Percentiles rank a stretch among this genome's conserved stretches.
Evolutionary conservation across 2,329 filamentous ascomycete species (phyloP).

Genomic region (Botryotinia calthae): DNA sequence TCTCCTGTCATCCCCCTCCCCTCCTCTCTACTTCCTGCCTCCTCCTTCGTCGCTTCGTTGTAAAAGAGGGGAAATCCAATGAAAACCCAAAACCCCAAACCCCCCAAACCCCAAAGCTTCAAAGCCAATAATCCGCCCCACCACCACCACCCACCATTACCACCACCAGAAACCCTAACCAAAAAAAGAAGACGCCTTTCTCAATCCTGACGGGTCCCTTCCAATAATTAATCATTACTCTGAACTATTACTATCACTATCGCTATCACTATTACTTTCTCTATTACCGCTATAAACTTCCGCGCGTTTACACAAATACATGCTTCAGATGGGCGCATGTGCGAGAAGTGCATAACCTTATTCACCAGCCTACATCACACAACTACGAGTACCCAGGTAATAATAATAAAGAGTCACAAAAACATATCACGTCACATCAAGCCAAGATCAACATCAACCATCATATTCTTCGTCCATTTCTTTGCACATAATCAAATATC

Average conservation of each 20-base stretch:
- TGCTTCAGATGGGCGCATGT: background rate
- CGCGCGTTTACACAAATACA: background rate
- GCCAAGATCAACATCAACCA: background rate
- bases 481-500: background rate
- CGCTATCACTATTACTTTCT: background rate
- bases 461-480: background rate
- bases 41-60: background rate
- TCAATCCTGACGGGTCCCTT: background rate
- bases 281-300: background rate
- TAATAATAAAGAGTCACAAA: background rate
- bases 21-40: background rate
- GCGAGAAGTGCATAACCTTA: background rate
- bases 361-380: background rate
- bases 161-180: background rate
- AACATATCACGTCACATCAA: conserved; percentile 4
- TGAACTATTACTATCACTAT: no score
- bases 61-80: background rate
- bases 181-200: background rate
- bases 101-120: background rate
- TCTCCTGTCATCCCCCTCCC: background rate
- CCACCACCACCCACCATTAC: background rate
- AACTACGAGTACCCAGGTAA: background rate
- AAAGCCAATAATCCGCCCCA: background rate
- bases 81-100: background rate
- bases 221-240: background rate